A percentile compares a stretch with the other conserved stretches of the same genome.
phyloP scores from a whole-genome alignment of 2,329 filamentous ascomycete species.

The Clathrospora elynae region DNA sequence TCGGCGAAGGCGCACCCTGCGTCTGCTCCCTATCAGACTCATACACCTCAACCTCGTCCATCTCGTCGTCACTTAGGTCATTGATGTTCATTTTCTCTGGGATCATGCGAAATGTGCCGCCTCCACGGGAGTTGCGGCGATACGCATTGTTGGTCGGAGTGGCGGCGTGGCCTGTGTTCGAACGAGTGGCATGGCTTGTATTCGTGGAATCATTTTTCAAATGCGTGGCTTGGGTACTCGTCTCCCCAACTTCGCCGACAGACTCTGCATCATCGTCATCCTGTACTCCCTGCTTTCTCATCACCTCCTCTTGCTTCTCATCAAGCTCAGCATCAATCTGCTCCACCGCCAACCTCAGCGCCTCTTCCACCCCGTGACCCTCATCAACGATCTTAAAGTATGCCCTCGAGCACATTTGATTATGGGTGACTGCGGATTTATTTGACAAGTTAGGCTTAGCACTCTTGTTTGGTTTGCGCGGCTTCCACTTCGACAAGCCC shows the following conservation, averaged over 20 bases:
- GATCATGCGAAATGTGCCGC: neutral
- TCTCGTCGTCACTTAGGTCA: neutral
- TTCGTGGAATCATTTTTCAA: neutral
- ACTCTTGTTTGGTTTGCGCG: conserved; percentile 26
- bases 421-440: conserved; percentile 19
- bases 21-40: neutral
- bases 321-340: conserved; percentile 26
- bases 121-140: neutral
- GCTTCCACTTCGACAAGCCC: conserved; percentile 20
- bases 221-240: neutral
- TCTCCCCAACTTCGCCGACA: neutral
- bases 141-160: neutral
- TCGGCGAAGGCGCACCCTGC: neutral
- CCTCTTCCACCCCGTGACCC: conserved; percentile 15
- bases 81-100: neutral
- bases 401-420: conserved; percentile 28
- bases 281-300: neutral
- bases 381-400: conserved; percentile 25
- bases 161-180: neutral
- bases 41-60: neutral
- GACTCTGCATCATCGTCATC: neutral
- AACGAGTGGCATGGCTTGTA: neutral
- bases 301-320: conserved; percentile 11
- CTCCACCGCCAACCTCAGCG: conserved; percentile 22
- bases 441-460: neutral